Evolutionary conservation across 2,329 filamentous ascomycete species (phyloP).

Genomic region (Akanthomyces muscarius): DNA sequence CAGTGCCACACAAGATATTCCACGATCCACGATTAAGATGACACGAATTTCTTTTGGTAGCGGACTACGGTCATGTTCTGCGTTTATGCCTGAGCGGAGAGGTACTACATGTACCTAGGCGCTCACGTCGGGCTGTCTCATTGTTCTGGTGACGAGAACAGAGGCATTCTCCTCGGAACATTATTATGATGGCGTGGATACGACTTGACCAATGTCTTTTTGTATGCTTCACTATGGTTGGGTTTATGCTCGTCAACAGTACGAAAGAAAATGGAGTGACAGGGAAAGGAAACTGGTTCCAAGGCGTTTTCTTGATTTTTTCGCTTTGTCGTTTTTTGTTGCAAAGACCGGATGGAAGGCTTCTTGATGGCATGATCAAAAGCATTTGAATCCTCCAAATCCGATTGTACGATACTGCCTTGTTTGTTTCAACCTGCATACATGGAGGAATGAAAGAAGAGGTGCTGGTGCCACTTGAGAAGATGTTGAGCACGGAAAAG

Average conservation of each 20-base stretch:
- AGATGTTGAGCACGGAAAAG: background rate
- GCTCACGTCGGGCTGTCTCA: background rate
- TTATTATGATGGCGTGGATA: slow-evolving; percentile 5
- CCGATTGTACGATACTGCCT: slow-evolving; percentile 9
- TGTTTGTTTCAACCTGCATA: background rate
- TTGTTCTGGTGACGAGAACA: background rate
- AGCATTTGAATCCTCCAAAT: background rate
- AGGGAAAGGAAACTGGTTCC: slow-evolving; percentile 10
- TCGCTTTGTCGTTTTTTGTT: background rate
- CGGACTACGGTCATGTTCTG: background rate
- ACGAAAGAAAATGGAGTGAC: slow-evolving; percentile 12
- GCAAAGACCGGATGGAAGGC: background rate
- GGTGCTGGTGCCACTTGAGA: background rate
- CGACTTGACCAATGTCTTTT: background rate
- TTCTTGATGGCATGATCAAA: background rate
- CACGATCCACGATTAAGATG: slow-evolving; percentile 16
- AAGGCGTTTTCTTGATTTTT: slow-evolving; percentile 5
- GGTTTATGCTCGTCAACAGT: slow-evolving; percentile 5
- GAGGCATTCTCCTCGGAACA: background rate
- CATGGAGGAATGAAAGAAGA: background rate
- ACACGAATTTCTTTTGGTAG: slow-evolving; percentile 16
- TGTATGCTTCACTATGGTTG: background rate
- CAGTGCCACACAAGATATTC: background rate
- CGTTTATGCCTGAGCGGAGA: background rate
- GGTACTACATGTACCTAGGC: background rate